Base-by-base conservation (phyloP, 352 stramenopile species). In the Detonula confervacea region DNA sequence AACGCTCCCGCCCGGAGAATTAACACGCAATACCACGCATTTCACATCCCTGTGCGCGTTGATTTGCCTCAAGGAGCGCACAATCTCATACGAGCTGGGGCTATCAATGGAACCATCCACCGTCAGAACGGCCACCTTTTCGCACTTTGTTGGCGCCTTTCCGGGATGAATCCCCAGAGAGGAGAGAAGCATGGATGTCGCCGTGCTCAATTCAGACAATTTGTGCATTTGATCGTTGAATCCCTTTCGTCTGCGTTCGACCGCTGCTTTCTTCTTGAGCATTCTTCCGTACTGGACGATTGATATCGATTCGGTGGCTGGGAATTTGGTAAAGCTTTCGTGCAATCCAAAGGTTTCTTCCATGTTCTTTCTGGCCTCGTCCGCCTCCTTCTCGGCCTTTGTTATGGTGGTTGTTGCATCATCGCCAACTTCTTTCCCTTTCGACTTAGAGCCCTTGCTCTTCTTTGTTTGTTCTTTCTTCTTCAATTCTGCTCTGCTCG, bases 1-100 rank as follows among this genome's bases (percentile, higher is more conserved):
- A 37, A 90, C 86, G 24, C 57, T 65, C 20, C 89, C 89, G 47
- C 89, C 89, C 9, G 85, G 85, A 18, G 83, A 91, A 73, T 93
- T 83, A 6, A 94, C 76, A 18, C 87, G 68, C n/a, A 94, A 65
- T 14, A 94, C 86, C 12, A 94, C 54, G 47, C 54, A 74, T 70
- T 93, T 91, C 11, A 93, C 62, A 57, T 74, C 44, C 25, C 83
- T 65, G 51, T 85, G 62, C 39, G 78, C 69, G 35, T 81, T 84
- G 12, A 91, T 83, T 57, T 90, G 57, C 57, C 80, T 77, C 16
- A 94, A 29, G 7, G 81, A 55, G 24, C 71, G 46, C 46, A 86
- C 73, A 12, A 86, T 46, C 60, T 80, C 76, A 56, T 69, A 72
- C 14, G 82, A 77, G 46, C 66, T 56, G 30, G 52, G 30, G 57